phyloP scores from a whole-genome alignment of 805 yeast species.

The Candida taoyuanica region DNA sequence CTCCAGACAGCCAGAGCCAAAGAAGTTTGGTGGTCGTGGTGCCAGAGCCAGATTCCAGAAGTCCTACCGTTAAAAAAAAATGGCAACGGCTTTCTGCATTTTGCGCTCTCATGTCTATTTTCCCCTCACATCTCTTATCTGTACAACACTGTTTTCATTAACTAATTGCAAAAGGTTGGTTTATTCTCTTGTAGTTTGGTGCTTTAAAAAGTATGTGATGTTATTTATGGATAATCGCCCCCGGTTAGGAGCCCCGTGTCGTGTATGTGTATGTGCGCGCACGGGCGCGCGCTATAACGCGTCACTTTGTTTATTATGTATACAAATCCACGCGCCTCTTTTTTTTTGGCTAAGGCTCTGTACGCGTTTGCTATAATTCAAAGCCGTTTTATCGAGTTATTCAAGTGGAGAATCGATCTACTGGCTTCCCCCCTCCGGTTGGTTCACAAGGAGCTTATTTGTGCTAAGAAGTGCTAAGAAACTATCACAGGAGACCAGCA shows the following conservation, averaged over 20 bases:
- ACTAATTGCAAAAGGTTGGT: conserved; percentile 16
- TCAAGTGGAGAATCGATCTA: too few relatives aligned
- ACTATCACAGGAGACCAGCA: too few relatives aligned
- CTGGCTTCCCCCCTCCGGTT: too few relatives aligned
- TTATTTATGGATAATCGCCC: background rate
- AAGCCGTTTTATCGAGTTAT: too few relatives aligned
- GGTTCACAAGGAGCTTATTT: too few relatives aligned
- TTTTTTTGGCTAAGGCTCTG: too few relatives aligned
- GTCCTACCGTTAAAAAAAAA: conserved; percentile 86
- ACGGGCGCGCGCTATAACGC: too few relatives aligned
- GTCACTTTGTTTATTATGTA: too few relatives aligned
- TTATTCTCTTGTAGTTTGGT: conserved; percentile 5
- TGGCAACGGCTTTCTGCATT: conserved; percentile 10
- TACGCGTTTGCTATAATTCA: too few relatives aligned
- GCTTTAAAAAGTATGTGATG: background rate
- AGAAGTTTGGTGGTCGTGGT: conserved; percentile 99
- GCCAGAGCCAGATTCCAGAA: conserved; percentile 99
- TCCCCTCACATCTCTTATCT: conserved; percentile 13
- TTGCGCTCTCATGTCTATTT: conserved; percentile 19
- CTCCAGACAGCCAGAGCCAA: conserved; percentile 99
- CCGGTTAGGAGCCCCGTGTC: background rate
- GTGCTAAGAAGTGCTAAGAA: too few relatives aligned
- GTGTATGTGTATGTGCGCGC: background rate
- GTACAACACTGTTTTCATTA: conserved; percentile 22
- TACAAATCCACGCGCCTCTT: too few relatives aligned